Conservation (phyloP, 192 early-diverging fungal species). For the Glomus cerebriforme region DNA sequence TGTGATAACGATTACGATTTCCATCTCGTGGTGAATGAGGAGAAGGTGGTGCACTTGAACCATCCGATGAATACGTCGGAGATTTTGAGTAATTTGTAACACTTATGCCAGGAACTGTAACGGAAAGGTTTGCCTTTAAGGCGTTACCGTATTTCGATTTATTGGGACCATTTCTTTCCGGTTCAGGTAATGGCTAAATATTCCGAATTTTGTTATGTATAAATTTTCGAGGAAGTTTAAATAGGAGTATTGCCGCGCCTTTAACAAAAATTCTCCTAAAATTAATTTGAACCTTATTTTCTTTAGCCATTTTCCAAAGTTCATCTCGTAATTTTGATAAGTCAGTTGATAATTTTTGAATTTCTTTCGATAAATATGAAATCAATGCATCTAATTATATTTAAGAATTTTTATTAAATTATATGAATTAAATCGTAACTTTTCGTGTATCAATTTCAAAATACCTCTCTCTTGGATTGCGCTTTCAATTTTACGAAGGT, state of each 20-base stretch:
- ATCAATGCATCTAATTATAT: constrained; percentile 31
- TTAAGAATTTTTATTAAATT: constrained; percentile 9
- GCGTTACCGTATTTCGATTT: not conserved
- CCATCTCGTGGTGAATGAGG: constrained; percentile 24
- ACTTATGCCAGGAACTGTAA: constrained; percentile 23
- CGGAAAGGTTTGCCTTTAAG: constrained; percentile 9
- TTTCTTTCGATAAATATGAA: constrained; percentile 44
- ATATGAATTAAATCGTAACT: not conserved
- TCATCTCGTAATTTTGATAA: constrained; percentile 47
- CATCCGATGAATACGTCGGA: constrained; percentile 19
- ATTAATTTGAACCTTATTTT: constrained; percentile 44
- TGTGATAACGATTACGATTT: not conserved
- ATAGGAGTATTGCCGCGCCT: not conserved
- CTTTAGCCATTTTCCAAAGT: constrained; percentile 46
- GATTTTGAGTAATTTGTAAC: constrained; percentile 20
- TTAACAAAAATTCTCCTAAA: not conserved
- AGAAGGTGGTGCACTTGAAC: constrained; percentile 24
- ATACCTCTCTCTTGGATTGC: constrained; percentile 51
- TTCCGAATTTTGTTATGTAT: not conserved
- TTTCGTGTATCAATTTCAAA: not conserved
- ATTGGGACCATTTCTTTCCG: not conserved
- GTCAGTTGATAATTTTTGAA: constrained; percentile 43
- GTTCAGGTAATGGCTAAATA: constrained; percentile 29
- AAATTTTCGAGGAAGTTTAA: not conserved
- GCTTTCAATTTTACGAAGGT: constrained; percentile 50